Evolutionary conservation across 225 moss, liverwort and hornwort species (phyloP), one percentile per base, ranked within the genome.

Genomic region (Bryoerythrophyllum caledonicum): DNA sequence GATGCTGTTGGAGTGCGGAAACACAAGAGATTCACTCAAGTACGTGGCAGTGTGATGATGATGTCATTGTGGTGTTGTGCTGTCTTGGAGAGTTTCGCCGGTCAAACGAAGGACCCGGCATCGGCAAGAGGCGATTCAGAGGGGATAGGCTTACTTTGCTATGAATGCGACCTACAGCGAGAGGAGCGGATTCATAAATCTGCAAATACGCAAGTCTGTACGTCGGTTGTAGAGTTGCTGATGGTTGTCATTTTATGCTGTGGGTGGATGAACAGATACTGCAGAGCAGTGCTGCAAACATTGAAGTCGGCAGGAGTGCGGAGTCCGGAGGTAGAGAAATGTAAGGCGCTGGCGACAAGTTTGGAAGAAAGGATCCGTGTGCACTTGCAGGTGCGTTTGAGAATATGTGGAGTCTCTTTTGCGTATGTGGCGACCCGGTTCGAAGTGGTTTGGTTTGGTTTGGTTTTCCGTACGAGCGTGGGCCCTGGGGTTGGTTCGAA

Each of bases 1-100:
- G 70, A 97, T 97, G 94, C 92, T 97, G 67, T 90, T 79, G 19
- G 96, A 97, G 85, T 90, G 86, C 79, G 96, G 96, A 30, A 97
- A 91, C 75, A 83, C 66, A 74, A 76, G 79, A 43, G 94, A 97
- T 80, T 82, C 96, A 53, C 82, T 97, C 13, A 97, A 90, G 96
- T 97, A 85, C 63, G 82, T 81, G 56, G 32, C 58, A 17, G 54
- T 58, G 57, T 40, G 64, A 43, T 53, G 35, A 40, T 28, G 62
- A 30, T 73, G 56, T 73, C 32, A 56, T 73, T 23, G 51, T 60
- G 46, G 54, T 63, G 19, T 37, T 23, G 55, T 44, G 41, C 13
- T 37, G 16, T 20, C 27, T 16, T 79, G 59, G 28, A 60, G 59
- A 6, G 2, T 65, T 13, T 1, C 60, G 32, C 15, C 25, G 30